Percentiles rank a stretch among this genome's conserved stretches.
Evolutionary conservation across 2,329 filamentous ascomycete species (phyloP).

Genomic region (Botrytis hyacinthi): DNA sequence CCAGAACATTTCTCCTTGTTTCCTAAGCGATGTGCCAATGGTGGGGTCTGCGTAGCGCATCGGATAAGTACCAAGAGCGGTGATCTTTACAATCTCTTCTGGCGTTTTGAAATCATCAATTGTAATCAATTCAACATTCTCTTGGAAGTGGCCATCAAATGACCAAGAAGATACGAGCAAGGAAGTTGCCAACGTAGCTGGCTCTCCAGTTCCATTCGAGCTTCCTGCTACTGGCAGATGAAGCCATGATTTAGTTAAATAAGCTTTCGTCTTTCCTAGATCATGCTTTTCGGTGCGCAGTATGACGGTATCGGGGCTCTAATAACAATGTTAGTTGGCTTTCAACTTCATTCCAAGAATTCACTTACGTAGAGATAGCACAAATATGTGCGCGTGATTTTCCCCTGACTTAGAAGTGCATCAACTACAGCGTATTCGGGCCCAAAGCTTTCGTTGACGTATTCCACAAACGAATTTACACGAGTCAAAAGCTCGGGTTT

Average conservation of each 20-base stretch:
- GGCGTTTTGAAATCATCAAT: constrained; percentile 15
- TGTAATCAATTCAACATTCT: constrained; percentile 1
- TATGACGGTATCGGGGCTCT: constrained; percentile 20
- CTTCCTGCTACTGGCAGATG: not conserved
- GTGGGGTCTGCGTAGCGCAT: constrained; percentile 17
- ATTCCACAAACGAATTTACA: constrained; percentile 20
- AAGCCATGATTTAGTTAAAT: constrained; percentile 18
- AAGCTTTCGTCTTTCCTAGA: constrained; percentile 7
- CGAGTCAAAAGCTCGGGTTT: constrained; percentile 20
- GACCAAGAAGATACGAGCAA: constrained; percentile 18
- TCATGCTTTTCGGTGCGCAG: not conserved
- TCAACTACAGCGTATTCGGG: constrained; percentile 20
- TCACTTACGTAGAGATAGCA: constrained; percentile 15
- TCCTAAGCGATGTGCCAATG: constrained; percentile 16
- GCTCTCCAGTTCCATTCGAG: not conserved
- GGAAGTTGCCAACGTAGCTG: not conserved
- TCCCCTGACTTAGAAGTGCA: constrained; percentile 10
- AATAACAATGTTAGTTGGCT: not conserved
- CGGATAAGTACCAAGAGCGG: constrained; percentile 12
- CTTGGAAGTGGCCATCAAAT: constrained; percentile 20
- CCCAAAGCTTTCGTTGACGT: constrained; percentile 19
- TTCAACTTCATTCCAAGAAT: not conserved
- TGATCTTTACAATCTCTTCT: constrained; percentile 15
- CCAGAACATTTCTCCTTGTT: constrained; percentile 22
- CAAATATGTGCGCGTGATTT: constrained; percentile 14